These are phyloP conservation scores for Cyclotella sp. DNA, from an alignment of 108 stramenopile species.

Conservation along the genomic window DNA sequence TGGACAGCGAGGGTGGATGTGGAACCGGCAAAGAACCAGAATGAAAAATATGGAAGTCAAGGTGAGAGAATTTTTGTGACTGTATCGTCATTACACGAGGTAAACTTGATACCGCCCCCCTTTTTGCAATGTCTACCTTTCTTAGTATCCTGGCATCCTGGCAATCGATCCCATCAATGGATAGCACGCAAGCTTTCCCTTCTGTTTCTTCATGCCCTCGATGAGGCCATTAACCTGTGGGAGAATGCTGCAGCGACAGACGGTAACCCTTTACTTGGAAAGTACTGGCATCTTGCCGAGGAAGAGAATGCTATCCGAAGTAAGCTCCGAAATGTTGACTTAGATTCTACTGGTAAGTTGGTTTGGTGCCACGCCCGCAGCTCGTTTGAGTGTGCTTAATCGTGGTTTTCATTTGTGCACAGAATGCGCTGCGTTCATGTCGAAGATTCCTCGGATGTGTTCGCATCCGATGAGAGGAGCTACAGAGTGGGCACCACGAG, in stretches of 20 bases:
- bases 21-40: constrained; percentile 28
- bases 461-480: constrained; percentile 43
- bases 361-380: not conserved
- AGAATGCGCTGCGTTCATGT: constrained; percentile 33
- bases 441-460: constrained; percentile 26
- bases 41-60: constrained; percentile 37
- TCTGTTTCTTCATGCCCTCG: constrained; percentile 56
- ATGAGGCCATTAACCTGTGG: constrained; percentile 55
- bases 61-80: constrained; percentile 31
- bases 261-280: constrained; percentile 47
- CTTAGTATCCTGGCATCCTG: constrained; percentile 50
- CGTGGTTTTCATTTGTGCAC: not conserved
- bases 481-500: constrained; percentile 45
- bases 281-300: constrained; percentile 52
- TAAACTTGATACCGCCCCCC: no score
- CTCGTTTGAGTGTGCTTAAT: not conserved
- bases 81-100: no score
- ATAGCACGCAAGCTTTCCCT: constrained; percentile 53
- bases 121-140: not conserved
- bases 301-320: constrained; percentile 47
- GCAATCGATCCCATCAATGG: constrained; percentile 47
- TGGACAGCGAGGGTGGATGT: constrained; percentile 55
- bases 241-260: constrained; percentile 34
- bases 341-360: constrained; percentile 15
- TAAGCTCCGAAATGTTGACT: constrained; percentile 26